A percentile compares a stretch with the other conserved stretches of the same genome.
Conservation (phyloP, 805 yeast genomes). For the Candida argentea region DNA sequence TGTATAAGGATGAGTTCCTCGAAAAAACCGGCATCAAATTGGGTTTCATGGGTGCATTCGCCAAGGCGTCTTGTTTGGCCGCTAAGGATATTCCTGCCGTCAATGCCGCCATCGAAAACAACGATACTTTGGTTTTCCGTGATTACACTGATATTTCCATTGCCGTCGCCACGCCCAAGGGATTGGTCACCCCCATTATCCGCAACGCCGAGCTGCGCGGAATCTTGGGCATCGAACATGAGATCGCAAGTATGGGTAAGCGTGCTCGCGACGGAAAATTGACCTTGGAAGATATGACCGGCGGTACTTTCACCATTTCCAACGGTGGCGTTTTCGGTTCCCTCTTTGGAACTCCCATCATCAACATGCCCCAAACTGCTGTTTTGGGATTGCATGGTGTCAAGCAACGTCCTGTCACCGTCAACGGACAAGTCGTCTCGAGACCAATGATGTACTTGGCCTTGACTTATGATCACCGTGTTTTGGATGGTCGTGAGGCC, state of each 20-base stretch:
- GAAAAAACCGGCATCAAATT: slow-evolving; percentile 90
- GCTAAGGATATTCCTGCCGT: slow-evolving; percentile 92
- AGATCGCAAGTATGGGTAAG: slow-evolving; percentile 68
- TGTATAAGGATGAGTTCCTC: slow-evolving; percentile 92
- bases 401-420: slow-evolving; percentile 94
- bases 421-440: slow-evolving; percentile 89
- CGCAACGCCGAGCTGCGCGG: slow-evolving; percentile 92
- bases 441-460: slow-evolving; percentile 99
- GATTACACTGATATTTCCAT: slow-evolving; percentile 93
- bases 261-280: slow-evolving; percentile 97
- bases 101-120: slow-evolving; percentile 87
- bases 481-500: slow-evolving; percentile 97
- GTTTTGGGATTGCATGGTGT: slow-evolving; percentile 96
- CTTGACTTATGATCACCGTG: slow-evolving; percentile 95
- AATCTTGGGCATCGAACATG: slow-evolving; percentile 82
- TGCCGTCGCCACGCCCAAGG: slow-evolving; percentile 99
- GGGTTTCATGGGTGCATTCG: slow-evolving; percentile 98
- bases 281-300: slow-evolving; percentile 96
- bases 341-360: slow-evolving; percentile 94
- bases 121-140: slow-evolving; percentile 88
- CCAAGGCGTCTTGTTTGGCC: slow-evolving; percentile 88
- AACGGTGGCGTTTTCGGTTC: slow-evolving; percentile 99
- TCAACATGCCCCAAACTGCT: slow-evolving; percentile 96
- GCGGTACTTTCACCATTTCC: slow-evolving; percentile 98
- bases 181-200: slow-evolving; percentile 94